These are phyloP conservation scores for Pharnaceum exiguum DNA, from an alignment of 148 eudicot genomes.

Conservation along the genomic window DNA sequence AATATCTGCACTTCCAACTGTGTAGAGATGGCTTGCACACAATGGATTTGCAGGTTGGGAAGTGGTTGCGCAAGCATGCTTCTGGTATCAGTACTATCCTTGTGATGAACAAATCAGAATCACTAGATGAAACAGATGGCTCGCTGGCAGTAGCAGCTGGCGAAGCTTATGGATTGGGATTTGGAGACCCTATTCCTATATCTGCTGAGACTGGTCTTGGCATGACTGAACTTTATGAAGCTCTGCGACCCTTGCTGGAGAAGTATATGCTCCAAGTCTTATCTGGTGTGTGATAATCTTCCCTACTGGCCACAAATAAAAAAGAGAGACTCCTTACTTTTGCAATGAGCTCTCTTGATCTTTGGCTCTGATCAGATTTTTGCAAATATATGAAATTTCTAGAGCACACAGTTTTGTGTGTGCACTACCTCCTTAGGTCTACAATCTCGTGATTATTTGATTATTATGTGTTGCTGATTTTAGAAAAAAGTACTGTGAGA, in stretches of 20 bases:
- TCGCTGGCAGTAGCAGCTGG: slow-evolving; percentile 72
- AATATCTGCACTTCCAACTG: not conserved
- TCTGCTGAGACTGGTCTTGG: slow-evolving; percentile 98
- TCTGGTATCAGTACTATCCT: slow-evolving; percentile 65
- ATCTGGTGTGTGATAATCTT: slow-evolving; percentile 32
- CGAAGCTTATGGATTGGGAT: slow-evolving; percentile 83
- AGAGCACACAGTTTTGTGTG: not conserved
- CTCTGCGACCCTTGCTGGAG: slow-evolving; percentile 68
- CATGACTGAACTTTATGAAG: slow-evolving; percentile 64
- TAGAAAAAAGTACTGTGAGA: slow-evolving; percentile 36
- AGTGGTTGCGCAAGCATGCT: slow-evolving; percentile 90
- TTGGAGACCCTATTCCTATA: slow-evolving; percentile 90
- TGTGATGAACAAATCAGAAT: slow-evolving; percentile 93
- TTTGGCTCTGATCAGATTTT: not conserved
- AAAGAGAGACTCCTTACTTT: not conserved
- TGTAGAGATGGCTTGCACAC: slow-evolving; percentile 93
- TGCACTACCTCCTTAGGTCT: no score
- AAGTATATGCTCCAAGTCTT: slow-evolving; percentile 43
- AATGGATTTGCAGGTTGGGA: slow-evolving; percentile 96
- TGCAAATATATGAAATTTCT: not conserved
- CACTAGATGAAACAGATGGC: slow-evolving; percentile 75
- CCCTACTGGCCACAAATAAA: not conserved
- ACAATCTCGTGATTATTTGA: slow-evolving; percentile 10
- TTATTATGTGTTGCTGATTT: slow-evolving; percentile 4
- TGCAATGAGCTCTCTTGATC: not conserved